Evolutionary conservation across 163 green algal species (phyloP).

Genomic region (Scenedesmus sp.): DNA sequence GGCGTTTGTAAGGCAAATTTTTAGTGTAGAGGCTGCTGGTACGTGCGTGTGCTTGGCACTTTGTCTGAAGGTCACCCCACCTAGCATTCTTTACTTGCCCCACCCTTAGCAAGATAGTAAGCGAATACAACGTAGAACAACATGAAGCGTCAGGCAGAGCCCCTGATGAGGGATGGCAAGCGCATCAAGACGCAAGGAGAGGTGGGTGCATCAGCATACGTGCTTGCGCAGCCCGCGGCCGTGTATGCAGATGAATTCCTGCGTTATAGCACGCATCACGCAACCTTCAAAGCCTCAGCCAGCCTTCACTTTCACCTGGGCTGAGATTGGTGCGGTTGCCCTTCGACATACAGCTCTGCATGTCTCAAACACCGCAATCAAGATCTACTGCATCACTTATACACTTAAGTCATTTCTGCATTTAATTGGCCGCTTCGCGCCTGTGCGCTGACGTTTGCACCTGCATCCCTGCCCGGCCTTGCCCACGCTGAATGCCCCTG

Average conservation of each 20-base stretch:
- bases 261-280: neutral
- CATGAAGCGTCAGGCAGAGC: neutral
- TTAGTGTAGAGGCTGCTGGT: neutral
- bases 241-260: neutral
- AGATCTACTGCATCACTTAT: neutral
- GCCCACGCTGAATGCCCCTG: neutral
- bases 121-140: neutral
- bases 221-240: neutral
- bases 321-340: conserved; percentile 11
- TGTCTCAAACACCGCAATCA: neutral
- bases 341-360: neutral
- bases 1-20: neutral
- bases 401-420: neutral
- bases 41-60: neutral
- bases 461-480: neutral
- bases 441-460: neutral
- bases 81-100: neutral
- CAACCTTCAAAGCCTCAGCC: neutral
- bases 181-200: neutral
- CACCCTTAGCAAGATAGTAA: neutral
- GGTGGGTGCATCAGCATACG: conserved; percentile 5
- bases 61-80: neutral
- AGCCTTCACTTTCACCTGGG: neutral
- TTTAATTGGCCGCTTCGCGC: neutral
- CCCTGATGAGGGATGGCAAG: neutral